Conservation (phyloP, 2,329 filamentous ascomycete species). For the Penicillium sp. region DNA sequence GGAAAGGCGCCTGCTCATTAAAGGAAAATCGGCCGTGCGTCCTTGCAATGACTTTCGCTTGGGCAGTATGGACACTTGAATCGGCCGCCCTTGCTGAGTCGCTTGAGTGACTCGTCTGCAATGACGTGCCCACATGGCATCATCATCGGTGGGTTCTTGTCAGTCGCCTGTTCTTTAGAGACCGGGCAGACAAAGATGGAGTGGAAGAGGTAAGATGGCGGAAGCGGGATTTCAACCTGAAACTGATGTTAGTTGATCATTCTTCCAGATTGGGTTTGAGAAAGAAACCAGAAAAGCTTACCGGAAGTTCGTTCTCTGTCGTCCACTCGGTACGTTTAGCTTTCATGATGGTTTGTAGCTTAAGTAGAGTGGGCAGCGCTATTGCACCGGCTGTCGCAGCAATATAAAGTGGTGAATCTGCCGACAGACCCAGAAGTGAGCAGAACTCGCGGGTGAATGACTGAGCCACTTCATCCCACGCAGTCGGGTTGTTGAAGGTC, state of each 20-base stretch:
- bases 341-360: constrained; percentile 84
- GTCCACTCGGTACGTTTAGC: constrained; percentile 95
- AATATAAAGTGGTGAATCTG: constrained; percentile 90
- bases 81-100: constrained; percentile 74
- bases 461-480: constrained; percentile 82
- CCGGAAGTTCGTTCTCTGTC: constrained; percentile 84
- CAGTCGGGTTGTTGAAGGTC: constrained; percentile 74
- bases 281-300: constrained; percentile 53
- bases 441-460: constrained; percentile 96
- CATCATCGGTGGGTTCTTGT: constrained; percentile 94
- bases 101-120: constrained; percentile 78
- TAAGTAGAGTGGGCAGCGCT: constrained; percentile 84
- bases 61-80: constrained; percentile 99
- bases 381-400: constrained; percentile 91
- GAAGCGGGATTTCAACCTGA: constrained; percentile 68
- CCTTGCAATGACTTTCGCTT: constrained; percentile 74
- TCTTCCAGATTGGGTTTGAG: neutral
- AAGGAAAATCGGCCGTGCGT: constrained; percentile 74
- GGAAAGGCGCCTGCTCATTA: constrained; percentile 51
- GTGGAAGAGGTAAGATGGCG: constrained; percentile 75
- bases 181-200: constrained; percentile 98
- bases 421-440: constrained; percentile 83
- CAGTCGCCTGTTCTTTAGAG: constrained; percentile 93
- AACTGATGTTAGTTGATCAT: neutral
- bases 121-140: constrained; percentile 95